phyloP scores from a whole-genome alignment of 495 filamentous ascomycete species.

The Jackrogersella minutella region DNA sequence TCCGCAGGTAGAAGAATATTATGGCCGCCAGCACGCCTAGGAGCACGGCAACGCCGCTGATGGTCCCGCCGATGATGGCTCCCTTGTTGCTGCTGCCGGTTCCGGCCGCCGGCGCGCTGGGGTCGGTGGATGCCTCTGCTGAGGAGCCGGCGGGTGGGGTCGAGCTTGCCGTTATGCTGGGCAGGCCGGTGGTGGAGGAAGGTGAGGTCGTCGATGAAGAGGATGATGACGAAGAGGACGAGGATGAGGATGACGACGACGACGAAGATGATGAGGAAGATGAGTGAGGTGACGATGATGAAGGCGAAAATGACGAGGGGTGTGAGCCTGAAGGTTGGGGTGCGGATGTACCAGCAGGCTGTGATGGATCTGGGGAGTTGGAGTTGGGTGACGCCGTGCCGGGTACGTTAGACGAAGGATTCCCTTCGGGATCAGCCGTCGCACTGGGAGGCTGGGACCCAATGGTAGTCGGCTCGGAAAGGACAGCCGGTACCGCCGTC shows the following conservation, averaged over 20 bases:
- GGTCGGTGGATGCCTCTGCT: slow-evolving; percentile 15
- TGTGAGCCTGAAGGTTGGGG: slow-evolving; percentile 21
- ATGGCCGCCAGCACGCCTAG: slow-evolving; percentile 43
- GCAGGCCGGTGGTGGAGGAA: slow-evolving; percentile 15
- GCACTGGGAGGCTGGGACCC: slow-evolving; percentile 20
- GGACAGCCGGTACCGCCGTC: slow-evolving; percentile 43
- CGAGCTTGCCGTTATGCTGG: slow-evolving; percentile 1
- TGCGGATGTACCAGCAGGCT: slow-evolving; percentile 27
- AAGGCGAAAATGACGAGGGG: slow-evolving; percentile 14
- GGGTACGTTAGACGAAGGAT: slow-evolving; percentile 14
- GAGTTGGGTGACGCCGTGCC: slow-evolving; percentile 14
- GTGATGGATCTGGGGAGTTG: slow-evolving; percentile 22
- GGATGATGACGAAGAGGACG: slow-evolving; percentile 24
- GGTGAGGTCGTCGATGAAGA: slow-evolving; percentile 27
- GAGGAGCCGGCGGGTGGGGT: slow-evolving; percentile 8
- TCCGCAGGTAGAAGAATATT: slow-evolving; percentile 45
- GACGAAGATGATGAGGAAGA: slow-evolving; percentile 32
- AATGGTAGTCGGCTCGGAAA: slow-evolving; percentile 48
- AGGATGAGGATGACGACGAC: slow-evolving; percentile 31
- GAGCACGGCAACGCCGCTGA: slow-evolving; percentile 50
- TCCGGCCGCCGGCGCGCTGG: slow-evolving; percentile 16
- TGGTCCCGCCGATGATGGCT: slow-evolving; percentile 56
- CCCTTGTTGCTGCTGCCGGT: slow-evolving; percentile 44
- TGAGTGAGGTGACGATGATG: slow-evolving; percentile 23
- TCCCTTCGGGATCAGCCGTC: slow-evolving; percentile 13